Evolutionary conservation across 305 asterid genomes (phyloP).

Genomic region (Fraxinus nigra): DNA sequence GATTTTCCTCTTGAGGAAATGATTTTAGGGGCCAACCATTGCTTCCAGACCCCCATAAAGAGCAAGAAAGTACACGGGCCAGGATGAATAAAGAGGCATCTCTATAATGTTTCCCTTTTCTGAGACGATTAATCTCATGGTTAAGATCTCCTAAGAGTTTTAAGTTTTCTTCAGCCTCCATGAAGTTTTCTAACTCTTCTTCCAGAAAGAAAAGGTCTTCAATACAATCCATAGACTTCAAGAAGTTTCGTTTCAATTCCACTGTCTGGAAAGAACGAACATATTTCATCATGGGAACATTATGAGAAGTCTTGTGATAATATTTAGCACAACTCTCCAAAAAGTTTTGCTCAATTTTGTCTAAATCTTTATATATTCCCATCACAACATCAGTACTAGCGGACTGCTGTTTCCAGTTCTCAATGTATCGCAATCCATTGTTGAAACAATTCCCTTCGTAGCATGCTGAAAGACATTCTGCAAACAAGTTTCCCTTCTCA

Average conservation of each 20-base stretch:
- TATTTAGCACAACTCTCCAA: conserved; percentile 45
- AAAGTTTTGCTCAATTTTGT: conserved; percentile 41
- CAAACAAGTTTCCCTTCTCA: conserved; percentile 40
- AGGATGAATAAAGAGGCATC: conserved; percentile 38
- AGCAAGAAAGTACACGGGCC: conserved; percentile 33
- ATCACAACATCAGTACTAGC: not conserved
- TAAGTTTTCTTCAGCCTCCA: conserved; percentile 60
- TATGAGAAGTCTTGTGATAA: conserved; percentile 34
- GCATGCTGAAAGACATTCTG: conserved; percentile 58
- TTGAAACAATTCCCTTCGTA: conserved; percentile 43
- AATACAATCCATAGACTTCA: conserved; percentile 41
- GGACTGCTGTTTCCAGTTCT: conserved; percentile 51
- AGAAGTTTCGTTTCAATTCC: conserved; percentile 45
- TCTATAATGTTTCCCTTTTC: conserved; percentile 32
- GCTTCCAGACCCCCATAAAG: conserved; percentile 49
- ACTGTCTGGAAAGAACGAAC: conserved; percentile 45
- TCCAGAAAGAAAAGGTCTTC: conserved; percentile 50
- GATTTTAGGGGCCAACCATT: conserved; percentile 57
- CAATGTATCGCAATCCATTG: conserved; percentile 46
- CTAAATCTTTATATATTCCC: conserved; percentile 24
- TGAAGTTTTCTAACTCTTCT: conserved; percentile 50
- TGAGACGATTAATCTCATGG: conserved; percentile 49
- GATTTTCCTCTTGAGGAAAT: conserved; percentile 38
- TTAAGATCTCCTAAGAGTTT: conserved; percentile 39
- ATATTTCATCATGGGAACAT: conserved; percentile 43